Percentiles rank a stretch among this genome's conserved stretches.
These are phyloP conservation scores for Agrocybe praecox DNA, from an alignment of 768 basidiomycete species.

Conservation along the genomic window DNA sequence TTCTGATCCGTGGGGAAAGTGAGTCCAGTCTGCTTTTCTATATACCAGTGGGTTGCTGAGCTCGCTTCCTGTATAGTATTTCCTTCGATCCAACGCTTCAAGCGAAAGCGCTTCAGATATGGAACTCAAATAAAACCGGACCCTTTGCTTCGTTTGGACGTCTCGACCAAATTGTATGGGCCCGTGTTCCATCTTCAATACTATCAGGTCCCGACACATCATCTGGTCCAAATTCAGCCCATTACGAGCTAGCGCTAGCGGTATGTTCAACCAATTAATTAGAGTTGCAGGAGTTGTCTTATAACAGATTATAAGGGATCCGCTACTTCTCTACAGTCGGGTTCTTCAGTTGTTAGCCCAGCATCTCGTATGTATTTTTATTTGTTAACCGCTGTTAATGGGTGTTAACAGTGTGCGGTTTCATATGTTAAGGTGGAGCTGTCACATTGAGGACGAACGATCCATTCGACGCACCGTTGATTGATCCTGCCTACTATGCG, in stretches of 20 bases:
- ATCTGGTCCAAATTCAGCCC: constrained; percentile 34
- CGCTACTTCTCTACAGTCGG: constrained; percentile 28
- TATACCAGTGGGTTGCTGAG: background rate
- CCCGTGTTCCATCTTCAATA: constrained; percentile 32
- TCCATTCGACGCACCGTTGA: constrained; percentile 25
- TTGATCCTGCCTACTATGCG: constrained; percentile 23
- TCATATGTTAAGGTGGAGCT: constrained; percentile 18
- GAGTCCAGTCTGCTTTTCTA: background rate
- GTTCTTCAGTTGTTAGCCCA: constrained; percentile 28
- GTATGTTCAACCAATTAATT: constrained; percentile 23
- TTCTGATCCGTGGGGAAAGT: constrained; percentile 9
- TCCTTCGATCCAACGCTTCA: constrained; percentile 22
- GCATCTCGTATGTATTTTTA: constrained; percentile 24
- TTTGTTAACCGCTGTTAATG: background rate
- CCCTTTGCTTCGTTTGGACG: constrained; percentile 23
- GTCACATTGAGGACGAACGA: constrained; percentile 19
- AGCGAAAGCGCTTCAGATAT: constrained; percentile 25
- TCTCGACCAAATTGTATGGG: constrained; percentile 24
- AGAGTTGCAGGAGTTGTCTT: constrained; percentile 18
- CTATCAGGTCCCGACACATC: constrained; percentile 35
- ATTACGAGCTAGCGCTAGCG: constrained; percentile 35
- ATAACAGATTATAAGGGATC: constrained; percentile 18
- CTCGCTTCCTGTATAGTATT: background rate
- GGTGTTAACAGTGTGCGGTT: background rate
- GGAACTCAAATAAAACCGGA: constrained; percentile 26